Base-by-base conservation (phyloP, 78 protist species). In the Dictyostelium brefeldianum region DNA sequence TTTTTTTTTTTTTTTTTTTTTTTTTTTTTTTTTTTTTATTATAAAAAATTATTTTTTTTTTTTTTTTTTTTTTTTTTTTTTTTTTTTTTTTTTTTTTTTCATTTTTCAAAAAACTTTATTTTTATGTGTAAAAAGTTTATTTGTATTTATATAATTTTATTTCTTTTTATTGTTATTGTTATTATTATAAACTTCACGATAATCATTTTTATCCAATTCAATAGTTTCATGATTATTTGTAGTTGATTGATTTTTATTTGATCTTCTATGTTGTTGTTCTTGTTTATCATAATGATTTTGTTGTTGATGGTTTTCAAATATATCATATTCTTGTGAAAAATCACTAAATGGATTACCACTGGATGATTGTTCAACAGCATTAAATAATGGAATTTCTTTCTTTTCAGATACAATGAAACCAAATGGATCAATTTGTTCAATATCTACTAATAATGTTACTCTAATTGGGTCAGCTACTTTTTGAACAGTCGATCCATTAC, bases 201-300 rank as follows among this genome's bases (percentile, higher is more conserved):
- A 73, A 46, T 73, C 54, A 18, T 47, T 73, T 73, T n/a, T 41
- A n/a, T 73, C 79, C 8, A 73, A 73, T 18, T 20, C 50, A 46
- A 73, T 73, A 6, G 27, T 11, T 17, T 71, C 53, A 14, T 20
- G 29, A 6, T 71, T 27, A 20, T 12, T 31, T 22, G 14, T 0
- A 5, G 36, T 9, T 71, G 6, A 17, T 15, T 71, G 22, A 15
- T 36, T 69, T 1, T 69, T 69, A 69, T 69, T 27, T 17, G 10
- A 22, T 59, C 29, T 17, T 17, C 12, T 7, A 22, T 59, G 15
- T 6, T 59, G 15, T 6, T 59, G 15, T 59, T 59, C 27, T 17
- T 59, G 9, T 31, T 69, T 69, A 31, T 31, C 43, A 71, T 43
- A 14, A 41, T 71, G 4, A 15, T 25, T 3, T n/a, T 59, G 0